A percentile compares a stretch with the other conserved stretches of the same genome.
Conservation (phyloP, 2,329 filamentous ascomycete genomes). For the Curvularia verruculosa region DNA sequence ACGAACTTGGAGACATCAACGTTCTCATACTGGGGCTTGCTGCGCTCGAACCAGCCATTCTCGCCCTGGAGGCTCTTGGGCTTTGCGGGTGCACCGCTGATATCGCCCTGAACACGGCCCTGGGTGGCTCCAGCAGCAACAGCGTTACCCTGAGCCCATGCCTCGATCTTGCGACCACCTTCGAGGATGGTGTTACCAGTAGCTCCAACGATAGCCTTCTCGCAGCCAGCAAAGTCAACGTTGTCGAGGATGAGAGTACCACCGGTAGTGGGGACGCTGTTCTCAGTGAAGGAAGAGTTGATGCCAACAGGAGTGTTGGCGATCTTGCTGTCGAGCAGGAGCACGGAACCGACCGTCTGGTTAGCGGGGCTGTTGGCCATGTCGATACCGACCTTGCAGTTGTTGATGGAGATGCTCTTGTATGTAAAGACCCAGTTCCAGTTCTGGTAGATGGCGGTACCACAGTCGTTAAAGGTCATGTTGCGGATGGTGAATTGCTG, state of each 20-base stretch:
- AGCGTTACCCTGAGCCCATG: conserved; percentile 80
- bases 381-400: conserved; percentile 56
- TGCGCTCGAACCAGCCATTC: conserved; percentile 77
- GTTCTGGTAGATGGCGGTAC: conserved; percentile 60
- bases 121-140: conserved; percentile 61
- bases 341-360: conserved; percentile 83
- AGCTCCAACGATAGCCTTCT: conserved; percentile 67
- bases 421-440: conserved; percentile 62
- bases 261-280: conserved; percentile 70
- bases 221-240: conserved; percentile 77
- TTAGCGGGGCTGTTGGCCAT: conserved; percentile 61
- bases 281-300: conserved; percentile 75
- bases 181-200: conserved; percentile 67
- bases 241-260: conserved; percentile 88
- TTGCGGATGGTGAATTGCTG: conserved; percentile 67
- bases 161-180: conserved; percentile 71
- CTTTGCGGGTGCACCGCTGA: conserved; percentile 60
- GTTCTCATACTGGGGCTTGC: conserved; percentile 85
- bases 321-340: conserved; percentile 82
- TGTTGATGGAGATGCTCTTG: conserved; percentile 54
- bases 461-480: conserved; percentile 57
- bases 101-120: conserved; percentile 62
- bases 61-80: conserved; percentile 69
- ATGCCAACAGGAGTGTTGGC: conserved; percentile 77
- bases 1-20: conserved; percentile 73